Evolutionary conservation across 2,329 filamentous ascomycete species (phyloP).

Genomic region (Sclerotinia subarctica): DNA sequence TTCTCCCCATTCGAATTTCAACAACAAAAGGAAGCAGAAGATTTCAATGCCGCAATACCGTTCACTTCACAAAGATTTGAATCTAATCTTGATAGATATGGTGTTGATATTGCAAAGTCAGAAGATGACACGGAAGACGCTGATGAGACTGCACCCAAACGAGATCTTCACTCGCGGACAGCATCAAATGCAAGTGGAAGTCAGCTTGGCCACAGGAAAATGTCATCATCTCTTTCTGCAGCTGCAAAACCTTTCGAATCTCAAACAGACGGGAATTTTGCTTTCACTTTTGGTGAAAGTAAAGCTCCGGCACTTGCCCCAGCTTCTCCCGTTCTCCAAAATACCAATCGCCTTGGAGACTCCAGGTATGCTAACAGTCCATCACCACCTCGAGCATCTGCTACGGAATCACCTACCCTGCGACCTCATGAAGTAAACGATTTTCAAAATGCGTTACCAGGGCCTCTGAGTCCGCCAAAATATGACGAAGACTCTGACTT

Average conservation of each 20-base stretch:
- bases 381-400: constrained; percentile 29
- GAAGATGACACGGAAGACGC: constrained; percentile 26
- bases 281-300: constrained; percentile 31
- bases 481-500: constrained; percentile 22
- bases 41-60: constrained; percentile 39
- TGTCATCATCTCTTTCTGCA: constrained; percentile 62
- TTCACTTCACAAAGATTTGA: constrained; percentile 33
- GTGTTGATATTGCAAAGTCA: constrained; percentile 35
- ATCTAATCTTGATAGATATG: constrained; percentile 34
- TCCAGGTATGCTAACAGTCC: constrained; percentile 36
- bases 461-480: constrained; percentile 26
- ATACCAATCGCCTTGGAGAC: constrained; percentile 27
- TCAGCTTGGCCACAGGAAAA: constrained; percentile 40
- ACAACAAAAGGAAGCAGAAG: constrained; percentile 42
- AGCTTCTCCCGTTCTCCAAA: constrained; percentile 11
- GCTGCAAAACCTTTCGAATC: constrained; percentile 64
- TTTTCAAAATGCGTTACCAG: constrained; percentile 34
- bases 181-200: constrained; percentile 24
- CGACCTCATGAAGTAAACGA: constrained; percentile 29
- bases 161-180: constrained; percentile 21
- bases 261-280: constrained; percentile 29
- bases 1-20: constrained; percentile 63
- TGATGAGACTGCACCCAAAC: constrained; percentile 19
- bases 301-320: constrained; percentile 18
- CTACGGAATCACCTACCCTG: constrained; percentile 21